These are phyloP conservation scores for Kregervanrija fluxuum DNA, from an alignment of 805 yeast genomes.

Conservation along the genomic window DNA sequence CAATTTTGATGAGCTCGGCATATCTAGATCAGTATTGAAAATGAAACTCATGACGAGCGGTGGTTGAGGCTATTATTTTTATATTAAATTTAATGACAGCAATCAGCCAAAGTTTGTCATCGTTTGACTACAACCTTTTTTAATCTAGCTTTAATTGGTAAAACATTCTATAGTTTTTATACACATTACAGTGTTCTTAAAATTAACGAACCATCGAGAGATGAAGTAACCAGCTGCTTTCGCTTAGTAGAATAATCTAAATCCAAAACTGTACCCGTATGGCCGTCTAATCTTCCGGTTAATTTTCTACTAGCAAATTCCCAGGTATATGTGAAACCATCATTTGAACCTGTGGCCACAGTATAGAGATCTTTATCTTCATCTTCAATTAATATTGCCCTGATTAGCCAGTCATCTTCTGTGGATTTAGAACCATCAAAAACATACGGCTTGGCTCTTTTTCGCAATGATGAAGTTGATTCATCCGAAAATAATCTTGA, in stretches of 20 bases:
- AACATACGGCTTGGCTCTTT: slow-evolving; percentile 36
- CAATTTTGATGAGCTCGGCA: no score
- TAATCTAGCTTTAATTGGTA: neutral
- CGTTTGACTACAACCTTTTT: no score
- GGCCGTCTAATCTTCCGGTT: slow-evolving; percentile 48
- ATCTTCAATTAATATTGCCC: slow-evolving; percentile 40
- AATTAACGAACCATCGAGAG: slow-evolving; percentile 51
- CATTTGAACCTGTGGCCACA: slow-evolving; percentile 56
- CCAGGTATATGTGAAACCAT: slow-evolving; percentile 54
- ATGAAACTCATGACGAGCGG: no score
- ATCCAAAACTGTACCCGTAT: slow-evolving; percentile 54
- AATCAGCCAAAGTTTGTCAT: no score
- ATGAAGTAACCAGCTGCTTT: slow-evolving; percentile 38
- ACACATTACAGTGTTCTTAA: slow-evolving; percentile 28
- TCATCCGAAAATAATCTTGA: slow-evolving; percentile 33
- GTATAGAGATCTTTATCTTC: slow-evolving; percentile 23
- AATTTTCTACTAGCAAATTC: slow-evolving; percentile 44
- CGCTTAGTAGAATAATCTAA: slow-evolving; percentile 34
- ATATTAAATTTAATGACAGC: no score
- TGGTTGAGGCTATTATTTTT: no score
- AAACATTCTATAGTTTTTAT: no score
- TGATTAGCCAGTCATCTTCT: slow-evolving; percentile 42
- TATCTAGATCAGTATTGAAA: no score
- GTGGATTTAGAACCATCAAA: slow-evolving; percentile 55
- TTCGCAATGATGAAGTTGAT: neutral